Base-by-base conservation (phyloP, 2,329 filamentous ascomycete species). In the Colletotrichum musae region DNA sequence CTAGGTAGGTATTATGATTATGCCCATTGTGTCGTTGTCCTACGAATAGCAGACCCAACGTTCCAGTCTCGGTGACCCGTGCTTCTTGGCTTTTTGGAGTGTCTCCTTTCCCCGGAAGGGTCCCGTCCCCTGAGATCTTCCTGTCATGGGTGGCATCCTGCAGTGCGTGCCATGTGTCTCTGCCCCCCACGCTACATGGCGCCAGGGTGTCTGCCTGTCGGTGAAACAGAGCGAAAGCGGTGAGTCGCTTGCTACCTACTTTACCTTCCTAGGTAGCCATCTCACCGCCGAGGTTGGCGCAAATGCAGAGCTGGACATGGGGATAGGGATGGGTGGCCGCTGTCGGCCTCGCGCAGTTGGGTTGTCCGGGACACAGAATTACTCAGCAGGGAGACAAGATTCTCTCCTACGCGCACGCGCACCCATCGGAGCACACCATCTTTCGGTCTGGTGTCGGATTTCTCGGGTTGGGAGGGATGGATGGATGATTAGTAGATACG, bases 181-280 rank as follows among this genome's bases (percentile, higher is more conserved):
- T 36, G 32, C 48, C 50, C 52, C 66, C 66, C 61, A 69, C 66
- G 54, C 56, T 60, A 16, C 62, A 57, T 52, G 43, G 61, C 50
- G 28, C 54, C 66, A 32, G 66, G 66, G 54, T 59, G 36, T 52
- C 62, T 51, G 43, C 50, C 54, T 54, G 62, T 66, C 66, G 56
- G 66, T 66, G 66, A 66, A 69, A 69, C 61, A 52, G 36, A 62
- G 47, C 61, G 66, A 47, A 66, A 69, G 66, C 66, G 66, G 66
- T 69, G 66, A 69, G 51, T 54, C 61, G 53, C 32, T 36, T 36
- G 54, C 9, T 43, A 43, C 45, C 50, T n/a, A 41, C 60, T 36
- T 51, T 24, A 39, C 41, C 32, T 16, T 36, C 24, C 51, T 58
- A 36, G 32, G 32, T 36, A 36, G 32, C 10, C 9, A 24, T 21